Conservation (phyloP, 495 filamentous ascomycete genomes). For the Physcia stellaris region DNA sequence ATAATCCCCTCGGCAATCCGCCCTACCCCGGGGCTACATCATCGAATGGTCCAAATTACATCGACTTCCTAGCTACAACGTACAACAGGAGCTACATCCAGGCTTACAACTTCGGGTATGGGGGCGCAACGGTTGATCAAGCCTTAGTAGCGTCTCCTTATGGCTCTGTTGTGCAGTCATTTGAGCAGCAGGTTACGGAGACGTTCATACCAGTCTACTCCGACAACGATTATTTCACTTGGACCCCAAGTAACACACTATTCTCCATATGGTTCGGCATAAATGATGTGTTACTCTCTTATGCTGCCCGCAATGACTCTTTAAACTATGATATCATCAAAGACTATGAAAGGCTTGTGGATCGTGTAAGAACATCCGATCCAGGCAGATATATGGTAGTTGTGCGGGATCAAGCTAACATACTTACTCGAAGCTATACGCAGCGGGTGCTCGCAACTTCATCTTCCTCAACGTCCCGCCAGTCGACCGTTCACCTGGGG, state of each 20-base stretch:
- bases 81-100: slow-evolving; percentile 39
- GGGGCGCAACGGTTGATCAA: slow-evolving; percentile 42
- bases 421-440: slow-evolving; percentile 37
- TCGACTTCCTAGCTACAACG: slow-evolving; percentile 40
- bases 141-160: slow-evolving; percentile 27
- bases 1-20: slow-evolving; percentile 70
- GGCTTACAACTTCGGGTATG: slow-evolving; percentile 42
- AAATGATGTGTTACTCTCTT: slow-evolving; percentile 30
- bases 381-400: background rate
- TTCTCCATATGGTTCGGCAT: slow-evolving; percentile 32
- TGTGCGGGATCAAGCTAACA: background rate
- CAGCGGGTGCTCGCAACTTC: slow-evolving; percentile 57
- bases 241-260: slow-evolving; percentile 21
- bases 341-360: slow-evolving; percentile 38
- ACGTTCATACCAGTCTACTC: slow-evolving; percentile 28
- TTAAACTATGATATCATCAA: slow-evolving; percentile 38
- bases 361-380: slow-evolving; percentile 20
- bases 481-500: slow-evolving; percentile 34
- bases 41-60: slow-evolving; percentile 36
- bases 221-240: slow-evolving; percentile 13
- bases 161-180: slow-evolving; percentile 20
- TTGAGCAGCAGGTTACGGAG: slow-evolving; percentile 26
- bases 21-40: slow-evolving; percentile 31
- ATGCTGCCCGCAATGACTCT: slow-evolving; percentile 22
- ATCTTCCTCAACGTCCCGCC: slow-evolving; percentile 65